Conservation (phyloP, 371 early-diverging fungal genomes). For the Dinochytrium kinnereticum region DNA sequence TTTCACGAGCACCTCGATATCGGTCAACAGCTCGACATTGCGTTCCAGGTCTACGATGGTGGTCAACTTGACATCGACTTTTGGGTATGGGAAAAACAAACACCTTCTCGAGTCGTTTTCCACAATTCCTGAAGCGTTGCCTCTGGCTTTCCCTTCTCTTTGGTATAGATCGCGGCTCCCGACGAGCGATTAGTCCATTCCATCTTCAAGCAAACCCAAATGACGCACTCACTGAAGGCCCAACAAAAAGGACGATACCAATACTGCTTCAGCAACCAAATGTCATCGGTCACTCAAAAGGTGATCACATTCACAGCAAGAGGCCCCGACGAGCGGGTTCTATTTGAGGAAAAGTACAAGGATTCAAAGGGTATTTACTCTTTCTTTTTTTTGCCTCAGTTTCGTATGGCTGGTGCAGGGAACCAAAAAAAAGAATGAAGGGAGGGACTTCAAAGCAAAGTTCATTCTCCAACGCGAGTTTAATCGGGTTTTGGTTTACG, state of each 20-base stretch:
- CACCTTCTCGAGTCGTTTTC: too few relatives aligned
- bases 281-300: constrained; percentile 38
- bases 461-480: too few relatives aligned
- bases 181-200: constrained; percentile 54
- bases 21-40: constrained; percentile 43
- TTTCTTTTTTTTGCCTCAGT: background rate
- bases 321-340: constrained; percentile 45
- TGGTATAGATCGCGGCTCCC: constrained; percentile 71
- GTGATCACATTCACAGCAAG: constrained; percentile 37
- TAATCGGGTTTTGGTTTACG: background rate
- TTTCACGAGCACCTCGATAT: constrained; percentile 10
- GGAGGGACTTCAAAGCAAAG: too few relatives aligned
- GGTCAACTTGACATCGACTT: constrained; percentile 75
- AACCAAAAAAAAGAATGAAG: too few relatives aligned
- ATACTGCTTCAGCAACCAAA: constrained; percentile 77
- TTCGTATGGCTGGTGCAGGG: too few relatives aligned
- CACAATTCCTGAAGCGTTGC: too few relatives aligned
- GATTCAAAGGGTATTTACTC: constrained; percentile 16
- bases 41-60: constrained; percentile 77
- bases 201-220: constrained; percentile 54
- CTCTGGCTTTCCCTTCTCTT: too few relatives aligned
- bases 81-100: constrained; percentile 66
- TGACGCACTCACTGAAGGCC: constrained; percentile 62
- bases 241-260: constrained; percentile 62
- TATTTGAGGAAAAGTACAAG: constrained; percentile 32